Base-by-base conservation (phyloP, 208 protist species). In the Novymonas esmeraldas region DNA sequence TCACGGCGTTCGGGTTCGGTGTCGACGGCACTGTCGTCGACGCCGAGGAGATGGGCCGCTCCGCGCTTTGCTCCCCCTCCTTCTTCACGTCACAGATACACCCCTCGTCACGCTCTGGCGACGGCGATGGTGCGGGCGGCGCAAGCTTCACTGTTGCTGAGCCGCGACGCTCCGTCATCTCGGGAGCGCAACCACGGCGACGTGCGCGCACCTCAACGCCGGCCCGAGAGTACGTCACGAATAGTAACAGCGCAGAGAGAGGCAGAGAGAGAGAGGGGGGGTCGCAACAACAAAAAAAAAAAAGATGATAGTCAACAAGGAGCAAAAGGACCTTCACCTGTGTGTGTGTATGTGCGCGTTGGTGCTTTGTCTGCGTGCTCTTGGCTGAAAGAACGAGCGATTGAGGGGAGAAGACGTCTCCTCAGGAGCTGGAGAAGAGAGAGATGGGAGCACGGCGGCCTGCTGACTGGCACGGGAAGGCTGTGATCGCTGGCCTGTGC, bases 71-170 rank as follows among this genome's bases (percentile, higher is more conserved):
- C 20, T 11, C 29, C 18, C 24, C 60, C 26, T 48, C 45, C 2
- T 52, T 34, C 9, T 5, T 2, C 22, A 7, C 39, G 29, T 22
- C 16, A 48, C 10, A 16, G 18, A n/a, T 18, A 16, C 39, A n/a
- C 14, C 9, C 59, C 14, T 70, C 49, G 11, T 77, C 65, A 39
- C 50, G 51, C 26, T 42, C 48, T n/a, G 64, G 61, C n/a, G 70
- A 65, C 14, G 75, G 75, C 6, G 68, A 73, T 18, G 79, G 63
- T 2, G 70, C 76, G 18, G 80, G 71, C 2, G 70, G 69, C 16
- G 70, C 69, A 31, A 79, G 56, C 46, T 78, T 73, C 31, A 46
- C 46, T n/a, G 55, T 45, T 1, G 24, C 16, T 6, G 42, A 28
- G 14, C 62, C 36, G 31, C 61, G 70, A n/a, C 48, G 62, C 38